These are phyloP conservation scores for Priceomyces fermenticarens DNA, from an alignment of 805 yeast species.

Conservation along the genomic window DNA sequence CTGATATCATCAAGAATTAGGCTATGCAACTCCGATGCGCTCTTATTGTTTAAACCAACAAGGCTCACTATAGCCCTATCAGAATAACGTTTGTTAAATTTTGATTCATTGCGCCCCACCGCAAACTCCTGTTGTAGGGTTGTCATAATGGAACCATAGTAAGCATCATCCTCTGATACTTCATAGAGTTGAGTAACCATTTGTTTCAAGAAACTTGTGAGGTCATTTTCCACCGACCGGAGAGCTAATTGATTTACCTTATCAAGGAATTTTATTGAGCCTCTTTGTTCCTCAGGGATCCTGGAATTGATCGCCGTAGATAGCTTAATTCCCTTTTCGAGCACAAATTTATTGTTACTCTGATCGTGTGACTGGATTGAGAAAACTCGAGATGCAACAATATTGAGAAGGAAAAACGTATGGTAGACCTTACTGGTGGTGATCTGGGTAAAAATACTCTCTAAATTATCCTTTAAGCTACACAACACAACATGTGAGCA, in stretches of 20 bases:
- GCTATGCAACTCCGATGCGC: neutral
- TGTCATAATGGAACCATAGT: constrained; percentile 4
- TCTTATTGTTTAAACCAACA: constrained; percentile 2
- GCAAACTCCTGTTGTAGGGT: constrained; percentile 8
- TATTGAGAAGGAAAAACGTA: constrained; percentile 6
- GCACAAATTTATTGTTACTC: constrained; percentile 2
- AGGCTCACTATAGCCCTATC: constrained; percentile 6
- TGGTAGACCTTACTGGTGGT: constrained; percentile 5
- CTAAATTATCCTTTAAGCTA: constrained; percentile 7
- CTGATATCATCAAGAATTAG: neutral
- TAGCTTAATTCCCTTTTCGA: constrained; percentile 5
- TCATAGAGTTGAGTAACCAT: constrained; percentile 3
- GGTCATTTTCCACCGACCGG: constrained; percentile 6
- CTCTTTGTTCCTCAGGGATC: constrained; percentile 8
- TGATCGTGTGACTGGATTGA: neutral
- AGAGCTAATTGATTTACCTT: constrained; percentile 4
- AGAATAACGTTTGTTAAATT: constrained; percentile 10
- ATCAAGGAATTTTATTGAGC: constrained; percentile 9
- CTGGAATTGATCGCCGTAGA: constrained; percentile 5
- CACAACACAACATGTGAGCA: constrained; percentile 7
- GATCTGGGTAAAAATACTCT: constrained; percentile 7
- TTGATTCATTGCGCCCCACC: constrained; percentile 9
- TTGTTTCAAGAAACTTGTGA: constrained; percentile 4
- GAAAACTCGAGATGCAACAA: constrained; percentile 7
- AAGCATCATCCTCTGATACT: constrained; percentile 1